phyloP scores from a whole-genome alignment of 441 rosid genomes.

The Theobroma grandiflorum region DNA sequence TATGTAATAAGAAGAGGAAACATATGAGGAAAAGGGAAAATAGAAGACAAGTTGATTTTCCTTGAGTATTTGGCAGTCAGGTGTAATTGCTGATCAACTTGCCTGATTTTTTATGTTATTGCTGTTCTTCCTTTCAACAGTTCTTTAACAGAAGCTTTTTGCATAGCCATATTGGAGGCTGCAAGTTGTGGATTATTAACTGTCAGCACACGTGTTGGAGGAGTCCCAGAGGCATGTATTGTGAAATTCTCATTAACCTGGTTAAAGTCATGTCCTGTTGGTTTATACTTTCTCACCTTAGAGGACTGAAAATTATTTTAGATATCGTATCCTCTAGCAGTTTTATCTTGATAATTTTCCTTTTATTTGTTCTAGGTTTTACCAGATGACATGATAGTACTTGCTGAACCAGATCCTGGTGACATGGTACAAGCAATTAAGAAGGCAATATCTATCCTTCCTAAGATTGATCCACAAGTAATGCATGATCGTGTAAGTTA shows the following conservation, averaged over 20 bases:
- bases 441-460: slow-evolving; percentile 85
- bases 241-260: slow-evolving; percentile 12
- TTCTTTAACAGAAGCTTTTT: slow-evolving; percentile 97
- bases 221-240: slow-evolving; percentile 91
- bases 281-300: slow-evolving; percentile 1
- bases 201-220: slow-evolving; percentile 96
- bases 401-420: slow-evolving; percentile 92
- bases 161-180: slow-evolving; percentile 98
- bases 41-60: not conserved
- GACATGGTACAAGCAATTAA: slow-evolving; percentile 89
- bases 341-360: slow-evolving; percentile 3
- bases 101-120: not conserved
- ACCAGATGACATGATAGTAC: slow-evolving; percentile 98
- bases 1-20: not conserved
- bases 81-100: not conserved
- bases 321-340: slow-evolving; percentile 12
- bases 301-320: slow-evolving; percentile 12
- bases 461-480: slow-evolving; percentile 80
- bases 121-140: slow-evolving; percentile 47
- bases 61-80: slow-evolving; percentile 12
- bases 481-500: slow-evolving; percentile 88
- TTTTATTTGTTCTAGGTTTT: slow-evolving; percentile 52
- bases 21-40: not conserved
- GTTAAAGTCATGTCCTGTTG: not conserved
- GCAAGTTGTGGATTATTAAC: slow-evolving; percentile 98